These are phyloP conservation scores for Vanrija sp. DNA, from an alignment of 1,284 basidiomycete species.

Conservation along the genomic window DNA sequence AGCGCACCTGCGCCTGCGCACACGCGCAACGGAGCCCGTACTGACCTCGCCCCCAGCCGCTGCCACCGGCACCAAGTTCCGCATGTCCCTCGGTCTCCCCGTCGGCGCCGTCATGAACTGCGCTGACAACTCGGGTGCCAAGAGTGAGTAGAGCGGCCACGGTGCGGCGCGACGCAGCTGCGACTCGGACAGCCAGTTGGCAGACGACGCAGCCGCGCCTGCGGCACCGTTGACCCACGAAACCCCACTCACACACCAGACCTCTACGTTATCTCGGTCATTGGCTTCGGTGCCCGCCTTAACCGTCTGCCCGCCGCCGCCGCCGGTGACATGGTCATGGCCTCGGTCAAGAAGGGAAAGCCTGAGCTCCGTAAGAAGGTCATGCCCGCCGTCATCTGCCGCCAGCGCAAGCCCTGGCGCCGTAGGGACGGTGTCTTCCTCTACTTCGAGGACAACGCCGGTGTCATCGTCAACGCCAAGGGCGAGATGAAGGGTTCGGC, in stretches of 20 bases:
- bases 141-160: conserved; percentile 55
- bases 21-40: neutral
- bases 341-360: conserved; percentile 99
- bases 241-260: conserved; percentile 20
- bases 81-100: conserved; percentile 90
- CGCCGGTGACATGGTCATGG: conserved; percentile 98
- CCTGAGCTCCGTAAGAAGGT: conserved; percentile 99
- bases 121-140: conserved; percentile 99
- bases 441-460: conserved; percentile 96
- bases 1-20: neutral
- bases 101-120: conserved; percentile 99
- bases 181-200: neutral
- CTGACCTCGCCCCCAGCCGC: conserved; percentile 36
- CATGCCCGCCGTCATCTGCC: conserved; percentile 95
- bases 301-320: conserved; percentile 98
- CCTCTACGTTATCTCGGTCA: conserved; percentile 52
- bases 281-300: conserved; percentile 87
- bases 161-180: neutral
- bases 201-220: neutral
- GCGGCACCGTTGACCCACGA: no score
- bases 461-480: conserved; percentile 97
- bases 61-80: conserved; percentile 88
- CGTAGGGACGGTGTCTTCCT: conserved; percentile 97
- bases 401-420: conserved; percentile 98
- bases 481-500: conserved; percentile 99